Conservation (phyloP, 495 filamentous ascomycete genomes). For the Aspergillus biplanus region DNA sequence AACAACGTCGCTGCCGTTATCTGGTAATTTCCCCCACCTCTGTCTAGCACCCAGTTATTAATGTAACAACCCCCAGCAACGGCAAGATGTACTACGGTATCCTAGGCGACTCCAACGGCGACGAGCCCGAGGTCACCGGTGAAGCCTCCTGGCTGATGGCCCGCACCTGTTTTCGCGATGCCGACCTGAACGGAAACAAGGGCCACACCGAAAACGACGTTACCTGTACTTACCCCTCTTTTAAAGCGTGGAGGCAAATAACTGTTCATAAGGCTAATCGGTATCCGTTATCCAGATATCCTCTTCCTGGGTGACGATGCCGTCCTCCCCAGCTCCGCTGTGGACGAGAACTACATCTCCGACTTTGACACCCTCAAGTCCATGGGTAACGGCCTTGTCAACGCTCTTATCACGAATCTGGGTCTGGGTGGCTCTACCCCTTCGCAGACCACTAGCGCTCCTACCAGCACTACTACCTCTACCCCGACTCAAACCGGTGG, state of each 20-base stretch:
- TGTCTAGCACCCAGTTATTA: background rate
- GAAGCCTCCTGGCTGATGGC: conserved; percentile 48
- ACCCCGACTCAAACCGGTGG: conserved; percentile 2
- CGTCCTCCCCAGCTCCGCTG: conserved; percentile 34
- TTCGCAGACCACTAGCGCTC: conserved; percentile 9
- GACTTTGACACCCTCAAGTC: conserved; percentile 39
- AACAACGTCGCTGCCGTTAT: conserved; percentile 46
- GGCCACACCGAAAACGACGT: conserved; percentile 38
- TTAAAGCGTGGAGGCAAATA: background rate
- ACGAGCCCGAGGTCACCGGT: conserved; percentile 39
- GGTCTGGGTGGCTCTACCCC: conserved; percentile 5
- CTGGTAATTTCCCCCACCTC: conserved; percentile 27
- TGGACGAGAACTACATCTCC: conserved; percentile 40
- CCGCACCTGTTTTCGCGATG: conserved; percentile 42
- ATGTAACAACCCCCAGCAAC: conserved; percentile 21
- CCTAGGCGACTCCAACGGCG: conserved; percentile 41
- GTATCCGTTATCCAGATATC: conserved; percentile 28
- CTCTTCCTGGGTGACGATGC: conserved; percentile 38
- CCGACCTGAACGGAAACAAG: conserved; percentile 36
- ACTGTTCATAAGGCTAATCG: background rate
- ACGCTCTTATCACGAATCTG: conserved; percentile 40
- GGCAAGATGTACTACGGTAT: conserved; percentile 48
- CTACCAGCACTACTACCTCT: conserved; percentile 12
- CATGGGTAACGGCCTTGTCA: conserved; percentile 37
- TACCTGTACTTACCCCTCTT: conserved; percentile 31